phyloP scores from a whole-genome alignment of 2,329 filamentous ascomycete species.

The Gnomoniopsis smithogilvyi region DNA sequence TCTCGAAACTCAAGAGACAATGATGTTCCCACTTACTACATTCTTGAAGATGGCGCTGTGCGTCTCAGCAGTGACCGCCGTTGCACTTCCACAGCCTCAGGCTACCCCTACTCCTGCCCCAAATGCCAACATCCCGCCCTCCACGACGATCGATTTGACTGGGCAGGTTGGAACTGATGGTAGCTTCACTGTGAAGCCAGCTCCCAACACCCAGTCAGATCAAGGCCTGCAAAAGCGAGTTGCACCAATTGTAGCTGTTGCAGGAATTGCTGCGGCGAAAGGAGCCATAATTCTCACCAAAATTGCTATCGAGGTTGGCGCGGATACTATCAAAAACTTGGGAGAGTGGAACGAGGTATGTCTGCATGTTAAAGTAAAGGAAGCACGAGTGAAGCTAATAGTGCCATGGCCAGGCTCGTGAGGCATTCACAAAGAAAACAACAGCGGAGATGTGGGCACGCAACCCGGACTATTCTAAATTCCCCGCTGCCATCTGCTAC shows the following conservation, averaged over 20 bases:
- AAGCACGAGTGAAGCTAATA: no score
- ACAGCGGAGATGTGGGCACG: conserved; percentile 18
- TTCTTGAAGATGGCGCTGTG: no score
- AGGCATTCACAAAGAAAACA: conserved; percentile 21
- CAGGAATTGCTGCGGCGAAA: conserved; percentile 2
- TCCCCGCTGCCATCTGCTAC: conserved; percentile 19
- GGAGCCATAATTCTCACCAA: conserved; percentile 6
- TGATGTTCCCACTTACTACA: no score
- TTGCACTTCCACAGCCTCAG: not conserved
- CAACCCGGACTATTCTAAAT: conserved; percentile 18
- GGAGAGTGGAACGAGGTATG: conserved; percentile 6
- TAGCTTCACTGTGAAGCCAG: conserved; percentile 8
- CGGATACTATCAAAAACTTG: conserved; percentile 14
- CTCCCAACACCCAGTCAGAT: conserved; percentile 7
- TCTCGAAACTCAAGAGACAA: no score
- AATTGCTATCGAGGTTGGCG: conserved; percentile 12
- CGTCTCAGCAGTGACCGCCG: not conserved
- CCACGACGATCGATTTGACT: conserved; percentile 2
- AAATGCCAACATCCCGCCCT: conserved; percentile 10
- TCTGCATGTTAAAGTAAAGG: no score
- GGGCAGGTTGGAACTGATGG: conserved; percentile 12
- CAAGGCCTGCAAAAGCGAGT: conserved; percentile 10
- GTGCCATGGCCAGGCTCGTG: conserved; percentile 3
- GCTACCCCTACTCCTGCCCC: not conserved
- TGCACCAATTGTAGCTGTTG: conserved; percentile 22